Conservation (phyloP, 306 rosid genomes). For the Erythrophleum fordii region DNA sequence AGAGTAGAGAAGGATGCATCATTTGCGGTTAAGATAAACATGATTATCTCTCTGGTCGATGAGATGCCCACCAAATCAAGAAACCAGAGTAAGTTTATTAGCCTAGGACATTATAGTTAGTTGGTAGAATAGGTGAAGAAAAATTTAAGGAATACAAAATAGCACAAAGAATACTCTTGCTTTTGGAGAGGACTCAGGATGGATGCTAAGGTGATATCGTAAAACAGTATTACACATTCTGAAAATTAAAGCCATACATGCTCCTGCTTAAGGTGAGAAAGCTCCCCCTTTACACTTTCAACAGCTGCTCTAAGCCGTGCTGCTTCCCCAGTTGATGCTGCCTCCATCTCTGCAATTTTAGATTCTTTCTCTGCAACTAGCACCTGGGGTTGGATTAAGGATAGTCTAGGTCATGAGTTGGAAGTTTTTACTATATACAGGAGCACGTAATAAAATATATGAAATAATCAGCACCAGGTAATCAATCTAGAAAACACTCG, state of each 20-base stretch:
- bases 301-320: slow-evolving; percentile 87
- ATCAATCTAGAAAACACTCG: not conserved
- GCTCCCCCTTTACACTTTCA: slow-evolving; percentile 89
- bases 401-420: slow-evolving; percentile 33
- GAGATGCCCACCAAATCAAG: slow-evolving; percentile 23
- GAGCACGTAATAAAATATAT: slow-evolving; percentile 20
- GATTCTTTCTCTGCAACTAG: slow-evolving; percentile 91
- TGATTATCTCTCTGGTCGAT: slow-evolving; percentile 13
- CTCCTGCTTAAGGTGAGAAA: slow-evolving; percentile 77
- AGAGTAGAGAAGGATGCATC: slow-evolving; percentile 27
- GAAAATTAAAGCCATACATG: slow-evolving; percentile 62
- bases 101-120: slow-evolving; percentile 7
- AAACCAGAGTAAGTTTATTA: not conserved
- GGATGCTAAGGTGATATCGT: not conserved
- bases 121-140: slow-evolving; percentile 10
- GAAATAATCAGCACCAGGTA: slow-evolving; percentile 10
- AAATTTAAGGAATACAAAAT: slow-evolving; percentile 8
- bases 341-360: slow-evolving; percentile 97
- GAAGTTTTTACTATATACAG: slow-evolving; percentile 34
- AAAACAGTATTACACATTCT: slow-evolving; percentile 8
- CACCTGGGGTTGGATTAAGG: slow-evolving; percentile 59
- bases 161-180: slow-evolving; percentile 20
- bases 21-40: slow-evolving; percentile 33
- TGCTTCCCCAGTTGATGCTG: slow-evolving; percentile 93
- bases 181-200: not conserved